phyloP scores from a whole-genome alignment of 2,329 filamentous ascomycete genomes.

The Aspergillus unguis region DNA sequence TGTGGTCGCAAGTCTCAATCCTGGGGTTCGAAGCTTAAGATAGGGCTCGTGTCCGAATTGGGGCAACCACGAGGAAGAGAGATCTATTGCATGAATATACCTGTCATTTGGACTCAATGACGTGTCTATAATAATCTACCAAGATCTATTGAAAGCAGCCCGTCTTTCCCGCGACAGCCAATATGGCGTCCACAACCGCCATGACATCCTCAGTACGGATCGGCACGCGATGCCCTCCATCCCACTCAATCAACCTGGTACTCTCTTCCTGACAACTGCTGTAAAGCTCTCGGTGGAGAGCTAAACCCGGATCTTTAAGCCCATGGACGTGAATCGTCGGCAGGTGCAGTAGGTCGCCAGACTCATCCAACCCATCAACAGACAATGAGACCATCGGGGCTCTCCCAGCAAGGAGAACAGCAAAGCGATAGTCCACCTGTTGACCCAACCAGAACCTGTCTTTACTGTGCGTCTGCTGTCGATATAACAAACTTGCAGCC shows the following conservation, averaged over 20 bases:
- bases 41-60: too few species aligned
- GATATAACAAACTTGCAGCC: constrained; percentile 56
- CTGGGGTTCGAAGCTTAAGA: too few species aligned
- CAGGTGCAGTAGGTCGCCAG: constrained; percentile 37
- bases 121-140: too few species aligned
- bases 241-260: constrained; percentile 63
- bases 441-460: neutral
- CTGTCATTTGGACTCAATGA: too few species aligned
- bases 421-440: constrained; percentile 54
- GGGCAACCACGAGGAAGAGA: too few species aligned
- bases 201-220: constrained; percentile 63
- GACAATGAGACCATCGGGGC: constrained; percentile 50
- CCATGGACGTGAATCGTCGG: constrained; percentile 70
- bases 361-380: constrained; percentile 28
- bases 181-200: neutral
- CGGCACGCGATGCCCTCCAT: constrained; percentile 67
- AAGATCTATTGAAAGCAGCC: neutral
- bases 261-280: constrained; percentile 55
- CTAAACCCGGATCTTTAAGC: constrained; percentile 47
- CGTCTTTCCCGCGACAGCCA: neutral
- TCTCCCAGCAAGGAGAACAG: constrained; percentile 59
- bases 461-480: constrained; percentile 51
- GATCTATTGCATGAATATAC: too few species aligned
- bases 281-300: constrained; percentile 1
- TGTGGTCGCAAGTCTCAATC: too few species aligned